Base-by-base conservation (phyloP, 1,139 yeast genomes). In the Yamadazyma atlantica region DNA sequence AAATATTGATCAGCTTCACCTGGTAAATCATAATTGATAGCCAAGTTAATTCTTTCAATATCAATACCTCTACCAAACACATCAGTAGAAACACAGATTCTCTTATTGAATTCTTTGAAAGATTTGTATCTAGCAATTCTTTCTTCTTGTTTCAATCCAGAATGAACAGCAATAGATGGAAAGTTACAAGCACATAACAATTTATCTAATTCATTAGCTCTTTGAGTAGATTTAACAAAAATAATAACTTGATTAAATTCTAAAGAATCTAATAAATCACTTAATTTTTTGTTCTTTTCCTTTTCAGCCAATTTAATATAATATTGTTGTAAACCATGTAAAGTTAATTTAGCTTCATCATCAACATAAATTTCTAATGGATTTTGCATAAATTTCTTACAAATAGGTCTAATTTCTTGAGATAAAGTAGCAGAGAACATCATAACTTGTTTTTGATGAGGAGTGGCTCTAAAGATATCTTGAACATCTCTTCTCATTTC, bases 1-100 rank as follows among this genome's bases (percentile, higher is more conserved):
- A 92, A 80, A 70, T 92, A 92, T 69, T 92, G 97, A 69, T 92
- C 98, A 48, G 97, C 96, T 70, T 88, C 96, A 51, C 67, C 73
- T 51, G 85, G 85, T 69, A 87, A 72, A 69, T 92, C 98, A 68
- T 92, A 92, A 75, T 92, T 92, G 75, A 92, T 89, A 46, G 97
- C 98, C 65, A 92, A 74, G 71, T 92, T 92, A 69, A 92, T 90
- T 73, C 98, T 89, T 76, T 92, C 98, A 53, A 92, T 90, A 79
- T 92, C 98, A 58, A 92, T 92, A 75, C 98, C 98, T 78, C 98
- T 90, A 60, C 98, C 98, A 55, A 92, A 92, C 41, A 92, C 97
- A 70, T 92, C 98, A 44, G 98, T 92, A 44, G 97, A 83, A 39
- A 92, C 97, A 77, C 97, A 92, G 60, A 92, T 92, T 73, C 98